Conservation (phyloP, 176 grass and related monocot genomes). For the Oryza punctata region DNA sequence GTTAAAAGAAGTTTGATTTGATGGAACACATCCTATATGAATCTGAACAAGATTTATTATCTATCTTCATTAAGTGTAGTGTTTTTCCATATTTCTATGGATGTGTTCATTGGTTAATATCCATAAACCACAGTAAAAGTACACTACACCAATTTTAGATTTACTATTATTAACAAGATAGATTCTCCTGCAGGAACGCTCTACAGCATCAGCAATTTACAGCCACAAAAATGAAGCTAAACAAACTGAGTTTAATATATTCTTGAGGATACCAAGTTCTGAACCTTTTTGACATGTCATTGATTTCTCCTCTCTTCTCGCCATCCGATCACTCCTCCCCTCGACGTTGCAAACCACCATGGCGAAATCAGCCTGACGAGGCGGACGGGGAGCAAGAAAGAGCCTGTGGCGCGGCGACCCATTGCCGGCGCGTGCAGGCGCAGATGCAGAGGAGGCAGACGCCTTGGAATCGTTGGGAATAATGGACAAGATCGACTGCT, state of each 20-base stretch:
- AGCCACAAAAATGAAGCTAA: constrained; percentile 46
- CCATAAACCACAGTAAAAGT: background rate
- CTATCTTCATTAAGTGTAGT: background rate
- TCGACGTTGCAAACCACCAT: constrained; percentile 20
- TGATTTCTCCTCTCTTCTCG: background rate
- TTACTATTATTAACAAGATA: constrained; percentile 36
- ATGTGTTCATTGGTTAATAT: background rate
- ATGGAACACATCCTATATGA: too few relatives aligned
- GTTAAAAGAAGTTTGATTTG: too few relatives aligned
- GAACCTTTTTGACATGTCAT: constrained; percentile 47
- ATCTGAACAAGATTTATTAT: too few relatives aligned
- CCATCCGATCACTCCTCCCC: background rate
- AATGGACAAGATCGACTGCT: constrained; percentile 50
- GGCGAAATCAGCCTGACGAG: constrained; percentile 9
- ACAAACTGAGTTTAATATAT: constrained; percentile 32
- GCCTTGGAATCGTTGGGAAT: background rate
- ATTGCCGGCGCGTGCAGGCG: background rate
- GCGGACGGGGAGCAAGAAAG: background rate
- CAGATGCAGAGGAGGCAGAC: constrained; percentile 13
- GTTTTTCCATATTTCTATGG: background rate
- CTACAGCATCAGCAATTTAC: background rate
- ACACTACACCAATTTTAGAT: constrained; percentile 11
- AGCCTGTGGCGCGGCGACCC: background rate
- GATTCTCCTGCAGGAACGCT: background rate
- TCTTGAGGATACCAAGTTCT: constrained; percentile 25